phyloP scores from a whole-genome alignment of 345 rosid species.

The Lagerstroemia speciosa region DNA sequence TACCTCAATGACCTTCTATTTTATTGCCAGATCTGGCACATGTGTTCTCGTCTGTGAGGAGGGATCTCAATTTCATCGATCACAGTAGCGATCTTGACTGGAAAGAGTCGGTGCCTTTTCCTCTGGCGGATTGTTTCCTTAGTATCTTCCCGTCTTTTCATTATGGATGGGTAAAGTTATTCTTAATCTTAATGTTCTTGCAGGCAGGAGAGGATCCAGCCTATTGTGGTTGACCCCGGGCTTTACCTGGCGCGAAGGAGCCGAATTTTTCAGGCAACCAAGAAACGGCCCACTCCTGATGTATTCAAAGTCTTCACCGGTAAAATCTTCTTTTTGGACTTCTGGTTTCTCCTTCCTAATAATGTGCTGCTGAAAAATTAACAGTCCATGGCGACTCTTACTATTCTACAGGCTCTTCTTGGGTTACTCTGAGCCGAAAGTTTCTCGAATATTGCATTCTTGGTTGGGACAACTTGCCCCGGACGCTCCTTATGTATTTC shows the following conservation, averaged over 20 bases:
- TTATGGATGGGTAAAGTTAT: not conserved
- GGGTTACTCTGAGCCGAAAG: constrained; percentile 74
- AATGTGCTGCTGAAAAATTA: not conserved
- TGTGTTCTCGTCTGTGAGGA: constrained; percentile 65
- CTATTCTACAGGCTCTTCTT: constrained; percentile 65
- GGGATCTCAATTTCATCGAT: constrained; percentile 86
- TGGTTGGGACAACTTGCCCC: constrained; percentile 95
- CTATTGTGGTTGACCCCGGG: constrained; percentile 87
- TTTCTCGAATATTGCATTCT: constrained; percentile 83
- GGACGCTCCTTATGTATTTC: constrained; percentile 88
- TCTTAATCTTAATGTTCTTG: constrained; percentile 17
- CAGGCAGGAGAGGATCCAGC: constrained; percentile 75
- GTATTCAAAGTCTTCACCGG: constrained; percentile 93
- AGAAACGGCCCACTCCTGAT: constrained; percentile 70
- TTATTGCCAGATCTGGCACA: constrained; percentile 66
- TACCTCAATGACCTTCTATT: constrained; percentile 5
- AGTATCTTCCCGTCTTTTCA: not conserved
- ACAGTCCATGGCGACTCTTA: not conserved
- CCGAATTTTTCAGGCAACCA: constrained; percentile 78
- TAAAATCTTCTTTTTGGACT: constrained; percentile 16
- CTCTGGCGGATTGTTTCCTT: not conserved
- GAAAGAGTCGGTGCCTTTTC: constrained; percentile 73
- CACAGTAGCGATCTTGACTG: constrained; percentile 94
- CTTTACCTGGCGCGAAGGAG: constrained; percentile 79
- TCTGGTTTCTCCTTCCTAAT: not conserved